Evolutionary conservation across 306 rosid genomes (phyloP).

Genomic region (Cucumis hystrix): DNA sequence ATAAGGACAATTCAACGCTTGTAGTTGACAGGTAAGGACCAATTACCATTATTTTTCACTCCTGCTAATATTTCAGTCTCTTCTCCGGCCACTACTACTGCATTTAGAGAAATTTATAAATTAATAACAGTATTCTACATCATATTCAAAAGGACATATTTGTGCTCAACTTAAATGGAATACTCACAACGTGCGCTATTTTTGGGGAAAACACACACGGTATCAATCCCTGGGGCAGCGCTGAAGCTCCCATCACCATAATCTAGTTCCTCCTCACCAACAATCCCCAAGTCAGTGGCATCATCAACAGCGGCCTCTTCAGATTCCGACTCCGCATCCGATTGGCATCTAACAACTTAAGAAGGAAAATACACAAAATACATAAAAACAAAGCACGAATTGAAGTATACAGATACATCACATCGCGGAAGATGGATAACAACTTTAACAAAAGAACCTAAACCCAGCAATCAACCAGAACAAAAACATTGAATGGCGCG

Average conservation of each 20-base stretch:
- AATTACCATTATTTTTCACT: conserved; percentile 71
- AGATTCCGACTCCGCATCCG: conserved; percentile 32
- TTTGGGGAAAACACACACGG: conserved; percentile 63
- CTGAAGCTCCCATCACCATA: conserved; percentile 43
- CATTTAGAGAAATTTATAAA: conserved; percentile 14
- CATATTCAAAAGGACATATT: neutral
- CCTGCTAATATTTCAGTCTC: conserved; percentile 79
- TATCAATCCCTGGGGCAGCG: conserved; percentile 70
- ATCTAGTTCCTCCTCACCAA: conserved; percentile 71
- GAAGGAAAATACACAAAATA: conserved; percentile 1
- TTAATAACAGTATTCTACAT: neutral
- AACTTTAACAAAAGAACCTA: neutral
- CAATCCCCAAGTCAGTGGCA: conserved; percentile 57
- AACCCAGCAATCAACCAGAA: neutral
- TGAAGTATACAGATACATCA: neutral
- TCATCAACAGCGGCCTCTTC: conserved; percentile 41
- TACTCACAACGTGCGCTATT: conserved; percentile 52
- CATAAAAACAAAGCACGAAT: neutral
- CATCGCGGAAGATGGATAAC: neutral
- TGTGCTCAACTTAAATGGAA: neutral
- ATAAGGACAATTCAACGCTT: neutral
- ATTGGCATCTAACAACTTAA: conserved; percentile 64
- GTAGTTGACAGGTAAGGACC: neutral
- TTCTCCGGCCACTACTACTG: conserved; percentile 83
- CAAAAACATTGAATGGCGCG: neutral